A percentile compares a stretch with the other conserved stretches of the same genome.
Evolutionary conservation across 2,329 filamentous ascomycete genomes (phyloP).

Genomic region (Incumbomyces delicatus): DNA sequence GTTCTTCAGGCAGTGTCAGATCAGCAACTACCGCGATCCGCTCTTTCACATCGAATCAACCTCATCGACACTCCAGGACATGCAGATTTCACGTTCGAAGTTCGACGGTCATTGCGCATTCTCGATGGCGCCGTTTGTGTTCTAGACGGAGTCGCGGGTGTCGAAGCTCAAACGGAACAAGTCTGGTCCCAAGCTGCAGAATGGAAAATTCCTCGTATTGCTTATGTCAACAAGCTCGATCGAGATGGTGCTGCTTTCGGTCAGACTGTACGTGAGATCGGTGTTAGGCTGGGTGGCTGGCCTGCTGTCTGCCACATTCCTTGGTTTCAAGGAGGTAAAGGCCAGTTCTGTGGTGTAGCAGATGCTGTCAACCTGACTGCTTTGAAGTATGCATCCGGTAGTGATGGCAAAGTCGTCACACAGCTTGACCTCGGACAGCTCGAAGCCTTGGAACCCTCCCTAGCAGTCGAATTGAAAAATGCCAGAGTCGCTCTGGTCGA

Average conservation of each 20-base stretch:
- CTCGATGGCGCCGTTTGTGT: conserved; percentile 89
- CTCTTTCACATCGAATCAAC: conserved; percentile 62
- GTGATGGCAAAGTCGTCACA: conserved; percentile 54
- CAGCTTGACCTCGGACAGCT: conserved; percentile 48
- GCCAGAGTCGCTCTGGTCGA: conserved; percentile 74
- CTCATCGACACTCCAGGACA: conserved; percentile 96
- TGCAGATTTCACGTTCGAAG: conserved; percentile 98
- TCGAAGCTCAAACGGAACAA: conserved; percentile 93
- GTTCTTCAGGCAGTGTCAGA: conserved; percentile 19
- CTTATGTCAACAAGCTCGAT: conserved; percentile 79
- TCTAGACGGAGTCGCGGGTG: conserved; percentile 81
- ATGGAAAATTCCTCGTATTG: conserved; percentile 72
- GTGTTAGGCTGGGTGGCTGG: conserved; percentile 67
- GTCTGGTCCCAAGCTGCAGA: conserved; percentile 87
- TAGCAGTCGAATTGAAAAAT: conserved; percentile 59
- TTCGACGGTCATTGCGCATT: conserved; percentile 83
- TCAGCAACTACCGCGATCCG: conserved; percentile 38
- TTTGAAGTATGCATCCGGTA: conserved; percentile 60
- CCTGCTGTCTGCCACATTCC: conserved; percentile 91
- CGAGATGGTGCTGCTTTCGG: conserved; percentile 74
- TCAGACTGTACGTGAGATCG: conserved; percentile 76
- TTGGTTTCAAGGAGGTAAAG: conserved; percentile 70
- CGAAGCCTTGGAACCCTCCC: conserved; percentile 36
- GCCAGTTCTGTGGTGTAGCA: conserved; percentile 70
- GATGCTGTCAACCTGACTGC: conserved; percentile 70